A percentile compares a stretch with the other conserved stretches of the same genome.
Evolutionary conservation across 306 rosid genomes (phyloP).

Genomic region (Rosa persica): DNA sequence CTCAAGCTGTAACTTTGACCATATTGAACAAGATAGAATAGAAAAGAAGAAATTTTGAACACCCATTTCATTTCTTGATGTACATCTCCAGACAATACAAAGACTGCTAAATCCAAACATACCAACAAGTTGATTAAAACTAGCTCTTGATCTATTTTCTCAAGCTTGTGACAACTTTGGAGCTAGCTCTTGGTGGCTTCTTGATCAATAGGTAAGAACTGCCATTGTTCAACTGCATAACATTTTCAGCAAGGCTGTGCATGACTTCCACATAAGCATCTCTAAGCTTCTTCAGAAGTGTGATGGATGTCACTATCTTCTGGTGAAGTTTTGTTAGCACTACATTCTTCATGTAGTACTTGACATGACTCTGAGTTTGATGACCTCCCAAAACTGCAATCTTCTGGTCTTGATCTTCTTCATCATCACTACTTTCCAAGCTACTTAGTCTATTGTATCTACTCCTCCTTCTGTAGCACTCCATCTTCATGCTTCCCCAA

Average conservation of each 20-base stretch:
- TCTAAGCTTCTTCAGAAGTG: conserved; percentile 4
- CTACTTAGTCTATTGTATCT: conserved; percentile 18
- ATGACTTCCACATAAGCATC: conserved; percentile 21
- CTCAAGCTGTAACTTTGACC: background rate
- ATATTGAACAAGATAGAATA: background rate
- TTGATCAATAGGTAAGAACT: conserved; percentile 2
- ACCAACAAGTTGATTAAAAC: background rate
- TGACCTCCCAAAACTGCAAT: conserved; percentile 4
- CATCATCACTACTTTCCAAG: background rate
- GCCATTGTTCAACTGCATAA: conserved; percentile 26
- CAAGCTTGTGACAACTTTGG: background rate
- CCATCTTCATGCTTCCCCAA: conserved; percentile 3
- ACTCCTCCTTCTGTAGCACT: conserved; percentile 2
- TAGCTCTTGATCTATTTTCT: background rate
- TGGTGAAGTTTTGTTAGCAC: conserved; percentile 10
- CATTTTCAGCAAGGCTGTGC: conserved; percentile 21
- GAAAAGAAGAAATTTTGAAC: background rate
- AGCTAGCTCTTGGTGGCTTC: conserved; percentile 3
- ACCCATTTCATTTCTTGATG: background rate
- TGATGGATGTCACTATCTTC: conserved; percentile 14
- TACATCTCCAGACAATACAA: background rate
- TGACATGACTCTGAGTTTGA: background rate
- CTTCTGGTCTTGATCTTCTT: conserved; percentile 4
- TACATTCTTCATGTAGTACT: conserved; percentile 2
- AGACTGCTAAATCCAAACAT: background rate